Base-by-base conservation (phyloP, 2,329 filamentous ascomycete species). In the Chaetomiaceae sp. region DNA sequence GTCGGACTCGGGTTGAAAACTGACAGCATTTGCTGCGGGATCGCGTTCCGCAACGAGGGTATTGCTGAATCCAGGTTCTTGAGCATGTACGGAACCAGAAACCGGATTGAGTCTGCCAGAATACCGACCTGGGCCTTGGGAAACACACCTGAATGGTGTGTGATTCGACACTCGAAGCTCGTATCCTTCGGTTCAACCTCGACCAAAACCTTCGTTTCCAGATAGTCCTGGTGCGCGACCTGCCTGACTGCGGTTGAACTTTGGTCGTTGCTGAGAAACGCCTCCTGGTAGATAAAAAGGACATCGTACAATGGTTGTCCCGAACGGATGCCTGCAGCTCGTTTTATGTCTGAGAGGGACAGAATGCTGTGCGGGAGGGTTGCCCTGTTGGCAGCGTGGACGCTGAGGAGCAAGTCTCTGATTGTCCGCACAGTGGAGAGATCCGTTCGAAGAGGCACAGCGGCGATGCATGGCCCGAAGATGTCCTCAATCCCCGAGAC, bases 231-330 rank as follows among this genome's bases (percentile, higher is more conserved):
- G 46, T 86, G 82, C 21, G 77, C 74, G 0, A 79, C 64, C 48
- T 89, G 73, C 9, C 62, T 66, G 0, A 92, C 70, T 2, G 64
- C 31, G 3, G 66, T 59, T 1, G 20, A 35, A 1, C 56, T 53
- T 25, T 55, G 16, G 37, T 45, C 44, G 21, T 55, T 60, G 59
- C 60, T 70, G 62, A 71, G 68, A 1, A 86, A 70, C 0, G 84
- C 86, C 62, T 95, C 85, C 60, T 96, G 91, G 74, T 91, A 96
- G 0, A 91, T 83, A 60, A 95, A 85, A 0, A 96, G 71, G 0
- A 84, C 77, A 58, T 95, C 87, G 58, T 92, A 96, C 0, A 95
- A 67, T 1, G 69, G 68, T 34, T 80, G 74, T 1, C 76, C 72
- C 0, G 81, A 73, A 23, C 74, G 68, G 1, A 85, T 54, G 0